Base-by-base conservation (phyloP, 2,329 filamentous ascomycete genomes). In the Talaromyces amestolkiae region DNA sequence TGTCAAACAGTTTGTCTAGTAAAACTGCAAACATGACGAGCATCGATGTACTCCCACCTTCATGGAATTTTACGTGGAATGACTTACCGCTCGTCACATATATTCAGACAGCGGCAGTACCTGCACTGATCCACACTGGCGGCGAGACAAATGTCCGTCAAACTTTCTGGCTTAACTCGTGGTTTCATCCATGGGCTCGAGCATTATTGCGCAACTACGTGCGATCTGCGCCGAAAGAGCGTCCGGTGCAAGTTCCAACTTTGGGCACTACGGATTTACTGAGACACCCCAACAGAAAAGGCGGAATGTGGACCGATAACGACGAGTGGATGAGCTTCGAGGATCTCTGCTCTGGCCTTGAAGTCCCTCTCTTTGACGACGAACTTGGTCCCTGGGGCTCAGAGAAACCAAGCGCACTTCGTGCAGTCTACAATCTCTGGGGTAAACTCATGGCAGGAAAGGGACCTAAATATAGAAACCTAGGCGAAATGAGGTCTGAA, bases 231-330 rank as follows among this genome's bases (percentile, higher is more conserved):
- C 79, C 56, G 6, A 78, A 49, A 79, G 78, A 0, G 69, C 80
- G 1, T 73, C 77, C 35, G 78, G 80, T 0, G 79, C 78, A 81
- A 63, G 77, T 77, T 10, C 78, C 79, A 0, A 75, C 80, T 7
- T 74, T 80, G 0, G 83, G 82, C 13, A 82, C 81, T 3, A 78
- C 82, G 59, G 74, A 77, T 0, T 78, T 77, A 72, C 83, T 82
- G 81, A 81, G 85, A 68, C 71, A 76, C 63, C 79, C 83, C 15
- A 84, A 83, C 10, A 84, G 84, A 0, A 78, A 77, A n/a, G 83
- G 84, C 3, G 84, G 84, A 8, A 73, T 85, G 3, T 86, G 84
- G 84, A 84, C 83, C 0, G 80, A 79, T 13, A 74, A 76, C n/a
- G 77, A 77, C 22, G 75, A 78, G 43, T 86, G 83, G 83, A 66